Evolutionary conservation across 352 stramenopile genomes (phyloP).

Genomic region (Phytophthora foliorum): DNA sequence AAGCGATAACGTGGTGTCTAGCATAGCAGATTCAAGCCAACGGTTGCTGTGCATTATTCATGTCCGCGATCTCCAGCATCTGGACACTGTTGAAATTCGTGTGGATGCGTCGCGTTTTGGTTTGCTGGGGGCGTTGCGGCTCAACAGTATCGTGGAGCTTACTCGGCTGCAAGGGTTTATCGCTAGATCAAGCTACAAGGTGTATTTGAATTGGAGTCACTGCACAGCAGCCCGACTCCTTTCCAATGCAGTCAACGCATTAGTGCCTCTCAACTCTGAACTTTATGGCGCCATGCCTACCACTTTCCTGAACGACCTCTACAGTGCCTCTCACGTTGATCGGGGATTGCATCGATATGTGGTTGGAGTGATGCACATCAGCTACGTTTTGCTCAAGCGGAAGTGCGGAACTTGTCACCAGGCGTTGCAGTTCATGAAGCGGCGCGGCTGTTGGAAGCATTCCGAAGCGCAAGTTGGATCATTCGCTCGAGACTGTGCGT

Average conservation of each 20-base stretch:
- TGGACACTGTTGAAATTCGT: slow-evolving; percentile 60
- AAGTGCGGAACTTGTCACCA: slow-evolving; percentile 69
- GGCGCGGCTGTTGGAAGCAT: slow-evolving; percentile 56
- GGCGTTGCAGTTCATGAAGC: slow-evolving; percentile 53
- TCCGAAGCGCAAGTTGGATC: not conserved
- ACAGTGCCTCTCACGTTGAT: slow-evolving; percentile 50
- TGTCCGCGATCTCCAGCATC: slow-evolving; percentile 52
- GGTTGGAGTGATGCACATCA: slow-evolving; percentile 78
- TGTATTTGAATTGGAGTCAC: slow-evolving; percentile 68
- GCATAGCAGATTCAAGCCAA: slow-evolving; percentile 1
- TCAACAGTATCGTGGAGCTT: slow-evolving; percentile 56
- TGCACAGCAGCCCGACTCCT: slow-evolving; percentile 33
- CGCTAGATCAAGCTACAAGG: slow-evolving; percentile 66
- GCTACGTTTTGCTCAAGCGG: slow-evolving; percentile 79
- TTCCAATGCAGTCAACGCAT: not conserved
- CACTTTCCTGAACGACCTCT: slow-evolving; percentile 57
- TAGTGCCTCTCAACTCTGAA: slow-evolving; percentile 32
- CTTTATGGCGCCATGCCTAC: slow-evolving; percentile 55
- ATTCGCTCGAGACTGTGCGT: slow-evolving; percentile 24
- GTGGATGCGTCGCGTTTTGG: slow-evolving; percentile 60
- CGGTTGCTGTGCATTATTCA: slow-evolving; percentile 39
- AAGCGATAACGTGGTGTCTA: not conserved
- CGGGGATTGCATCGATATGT: slow-evolving; percentile 65
- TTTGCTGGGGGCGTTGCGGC: slow-evolving; percentile 37
- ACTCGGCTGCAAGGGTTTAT: slow-evolving; percentile 67